Evolutionary conservation across 805 yeast genomes (phyloP).

Genomic region (Blastobotrys attinorum): DNA sequence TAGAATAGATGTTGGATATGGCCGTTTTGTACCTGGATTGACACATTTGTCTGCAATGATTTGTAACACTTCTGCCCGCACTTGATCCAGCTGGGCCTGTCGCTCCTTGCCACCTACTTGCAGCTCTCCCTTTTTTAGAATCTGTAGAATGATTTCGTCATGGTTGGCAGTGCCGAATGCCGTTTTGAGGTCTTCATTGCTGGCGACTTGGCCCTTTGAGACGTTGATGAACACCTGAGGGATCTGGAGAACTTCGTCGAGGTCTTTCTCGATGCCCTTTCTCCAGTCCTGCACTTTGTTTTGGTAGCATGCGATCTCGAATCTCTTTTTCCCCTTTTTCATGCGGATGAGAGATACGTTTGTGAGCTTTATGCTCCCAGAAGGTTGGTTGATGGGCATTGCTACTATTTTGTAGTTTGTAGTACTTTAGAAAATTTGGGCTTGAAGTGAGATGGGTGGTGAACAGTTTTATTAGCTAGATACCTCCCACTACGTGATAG

Average conservation of each 20-base stretch:
- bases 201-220: constrained; percentile 89
- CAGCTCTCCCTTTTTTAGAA: constrained; percentile 84
- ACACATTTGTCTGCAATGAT: constrained; percentile 85
- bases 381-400: constrained; percentile 77
- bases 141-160: constrained; percentile 70
- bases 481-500: not conserved
- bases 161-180: constrained; percentile 71
- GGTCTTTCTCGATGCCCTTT: constrained; percentile 76
- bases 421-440: not conserved
- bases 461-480: not conserved
- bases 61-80: constrained; percentile 73
- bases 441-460: not conserved
- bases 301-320: constrained; percentile 93
- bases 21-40: constrained; percentile 79
- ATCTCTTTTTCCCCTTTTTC: constrained; percentile 84
- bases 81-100: constrained; percentile 60
- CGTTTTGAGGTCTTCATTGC: constrained; percentile 68
- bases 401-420: not conserved
- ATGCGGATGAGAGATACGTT: constrained; percentile 89
- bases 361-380: constrained; percentile 80
- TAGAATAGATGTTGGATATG: constrained; percentile 92
- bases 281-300: constrained; percentile 96
- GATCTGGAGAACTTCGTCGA: constrained; percentile 93
- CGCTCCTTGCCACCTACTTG: constrained; percentile 93
- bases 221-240: constrained; percentile 92